phyloP scores from a whole-genome alignment of 345 rosid species.

The Reutealis trisperma region DNA sequence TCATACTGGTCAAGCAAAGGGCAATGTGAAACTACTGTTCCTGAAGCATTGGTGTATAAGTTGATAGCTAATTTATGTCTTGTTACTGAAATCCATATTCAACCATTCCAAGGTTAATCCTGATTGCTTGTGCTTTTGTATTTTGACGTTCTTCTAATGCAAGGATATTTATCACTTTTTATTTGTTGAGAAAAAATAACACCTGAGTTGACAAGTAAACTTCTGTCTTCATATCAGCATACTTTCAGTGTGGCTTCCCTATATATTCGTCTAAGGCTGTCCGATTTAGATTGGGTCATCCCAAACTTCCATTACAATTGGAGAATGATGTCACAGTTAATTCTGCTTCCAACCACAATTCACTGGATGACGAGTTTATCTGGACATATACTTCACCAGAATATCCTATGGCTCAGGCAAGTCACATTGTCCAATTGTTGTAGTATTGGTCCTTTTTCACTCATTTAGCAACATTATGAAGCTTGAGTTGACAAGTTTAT shows the following conservation, averaged over 20 bases:
- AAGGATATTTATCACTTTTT: background rate
- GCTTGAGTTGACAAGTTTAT: background rate
- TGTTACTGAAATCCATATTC: slow-evolving; percentile 64
- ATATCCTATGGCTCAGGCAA: slow-evolving; percentile 88
- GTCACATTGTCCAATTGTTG: background rate
- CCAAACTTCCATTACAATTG: slow-evolving; percentile 22
- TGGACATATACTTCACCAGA: slow-evolving; percentile 86
- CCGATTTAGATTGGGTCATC: slow-evolving; percentile 72
- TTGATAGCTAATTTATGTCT: slow-evolving; percentile 66
- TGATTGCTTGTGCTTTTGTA: background rate
- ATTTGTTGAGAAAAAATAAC: background rate
- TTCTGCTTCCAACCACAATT: slow-evolving; percentile 3
- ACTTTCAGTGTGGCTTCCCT: slow-evolving; percentile 65
- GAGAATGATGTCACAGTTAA: slow-evolving; percentile 26
- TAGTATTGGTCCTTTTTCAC: background rate
- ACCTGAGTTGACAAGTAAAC: background rate
- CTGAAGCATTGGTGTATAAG: slow-evolving; percentile 77
- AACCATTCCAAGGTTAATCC: slow-evolving; percentile 72
- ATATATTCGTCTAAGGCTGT: slow-evolving; percentile 81
- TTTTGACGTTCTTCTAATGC: background rate
- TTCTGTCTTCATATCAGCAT: slow-evolving; percentile 49
- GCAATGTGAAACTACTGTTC: slow-evolving; percentile 56
- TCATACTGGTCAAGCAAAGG: slow-evolving; percentile 97
- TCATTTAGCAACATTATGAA: background rate
- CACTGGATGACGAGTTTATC: slow-evolving; percentile 39